Evolutionary conservation across 257 asterid genomes (phyloP), one percentile per base, ranked within the genome.

Genomic region (Hygrophila difformis): DNA sequence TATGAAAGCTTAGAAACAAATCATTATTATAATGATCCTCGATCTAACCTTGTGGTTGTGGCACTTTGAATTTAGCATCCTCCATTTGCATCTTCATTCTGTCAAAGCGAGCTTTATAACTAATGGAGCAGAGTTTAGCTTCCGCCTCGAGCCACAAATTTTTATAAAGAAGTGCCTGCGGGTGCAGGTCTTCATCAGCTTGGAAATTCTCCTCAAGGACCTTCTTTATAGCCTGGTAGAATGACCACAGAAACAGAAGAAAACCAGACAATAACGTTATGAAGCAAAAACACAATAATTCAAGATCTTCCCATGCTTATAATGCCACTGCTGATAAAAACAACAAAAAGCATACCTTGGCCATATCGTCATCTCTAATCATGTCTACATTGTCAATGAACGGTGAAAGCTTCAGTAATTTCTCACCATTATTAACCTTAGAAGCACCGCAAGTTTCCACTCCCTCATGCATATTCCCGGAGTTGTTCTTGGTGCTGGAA

Each of bases 121-220:
- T 76, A 50, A 80, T 49, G 56, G 96, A 72, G 62, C 95, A 91
- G 31, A 91, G 57, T 64, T 75, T 76, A 43, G 96, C 96, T 68
- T 91, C 99, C 0, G 99, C 86, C 53, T 91, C 94, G 2, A 86
- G 94, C 99, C 99, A 91, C 66, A 86, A 56, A 66, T 45, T 86
- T 72, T 82, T 86, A 66, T 75, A 91, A 13, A 86, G 68, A 49
- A 62, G 77, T 55, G 92, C 74, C 53, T 74, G 82, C 18, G 88
- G 53, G 19, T 70, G 74, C 70, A 72, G 71, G 46, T 67, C 81
- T 61, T 76, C 87, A 47, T 70, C 63, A 24, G 36, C 49, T 35
- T 39, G 61, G 50, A 83, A 81, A 67, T 86, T 82, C 67, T 82
- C 87, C 49, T 78, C 76, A 18, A 91, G 96, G 49, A 82, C 81